phyloP scores from a whole-genome alignment of 2,329 filamentous ascomycete genomes.

The Hymenoscyphus scutula region DNA sequence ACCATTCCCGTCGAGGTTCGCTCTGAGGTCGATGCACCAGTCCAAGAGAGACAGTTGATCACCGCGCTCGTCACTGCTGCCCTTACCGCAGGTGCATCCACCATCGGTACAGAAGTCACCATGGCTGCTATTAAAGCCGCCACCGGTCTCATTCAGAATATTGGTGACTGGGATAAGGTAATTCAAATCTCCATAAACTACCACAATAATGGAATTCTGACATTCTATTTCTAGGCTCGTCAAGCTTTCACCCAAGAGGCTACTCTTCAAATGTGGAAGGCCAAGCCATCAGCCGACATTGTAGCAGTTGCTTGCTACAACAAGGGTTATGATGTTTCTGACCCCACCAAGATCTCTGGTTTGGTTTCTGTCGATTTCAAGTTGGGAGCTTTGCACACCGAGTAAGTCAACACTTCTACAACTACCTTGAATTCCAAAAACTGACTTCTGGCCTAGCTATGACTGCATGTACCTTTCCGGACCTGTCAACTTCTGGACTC shows the following conservation, averaged over 20 bases:
- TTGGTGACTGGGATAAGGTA: not conserved
- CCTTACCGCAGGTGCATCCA: not conserved
- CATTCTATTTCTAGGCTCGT: not conserved
- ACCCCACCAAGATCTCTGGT: not conserved
- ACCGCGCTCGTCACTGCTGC: conserved; percentile 1
- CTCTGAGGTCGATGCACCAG: not conserved
- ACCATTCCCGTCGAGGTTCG: not conserved
- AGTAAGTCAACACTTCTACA: not conserved
- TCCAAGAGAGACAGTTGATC: not conserved
- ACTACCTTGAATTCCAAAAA: not conserved
- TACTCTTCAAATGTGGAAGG: conserved; percentile 2
- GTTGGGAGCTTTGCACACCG: not conserved
- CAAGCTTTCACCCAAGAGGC: conserved; percentile 6
- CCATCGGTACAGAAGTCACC: not conserved
- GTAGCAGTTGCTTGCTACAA: conserved; percentile 4
- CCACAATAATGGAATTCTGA: not conserved
- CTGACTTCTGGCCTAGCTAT: not conserved
- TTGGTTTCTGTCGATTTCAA: not conserved
- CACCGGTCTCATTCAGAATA: not conserved
- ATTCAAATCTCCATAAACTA: not conserved
- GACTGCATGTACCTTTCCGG: conserved; percentile 9
- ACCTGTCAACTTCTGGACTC: not conserved
- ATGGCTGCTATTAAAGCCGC: not conserved
- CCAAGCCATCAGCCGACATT: not conserved
- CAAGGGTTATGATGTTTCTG: conserved; percentile 1